A percentile compares a stretch with the other conserved stretches of the same genome.
Conservation (phyloP, 2,329 filamentous ascomycete genomes). For the Aureobasidium leucospermi region DNA sequence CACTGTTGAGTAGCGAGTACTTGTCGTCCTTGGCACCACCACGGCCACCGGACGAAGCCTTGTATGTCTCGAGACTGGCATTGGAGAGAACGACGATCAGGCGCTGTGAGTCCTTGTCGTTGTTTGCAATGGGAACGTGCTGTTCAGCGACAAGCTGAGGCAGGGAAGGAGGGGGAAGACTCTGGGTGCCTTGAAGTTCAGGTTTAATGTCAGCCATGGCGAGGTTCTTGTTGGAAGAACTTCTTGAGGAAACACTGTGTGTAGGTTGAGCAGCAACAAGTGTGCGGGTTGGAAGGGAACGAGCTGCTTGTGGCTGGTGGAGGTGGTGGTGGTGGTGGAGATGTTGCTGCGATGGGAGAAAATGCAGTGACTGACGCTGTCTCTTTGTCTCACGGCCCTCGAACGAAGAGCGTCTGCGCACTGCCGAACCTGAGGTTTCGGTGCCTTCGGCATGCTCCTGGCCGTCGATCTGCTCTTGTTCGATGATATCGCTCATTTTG, state of each 20-base stretch:
- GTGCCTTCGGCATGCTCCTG: constrained; percentile 9
- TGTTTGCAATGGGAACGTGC: constrained; percentile 71
- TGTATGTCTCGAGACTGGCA: constrained; percentile 96
- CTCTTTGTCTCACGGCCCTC: constrained; percentile 16
- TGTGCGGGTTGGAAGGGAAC: constrained; percentile 1
- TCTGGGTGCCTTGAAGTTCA: constrained; percentile 61
- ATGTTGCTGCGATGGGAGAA: constrained; percentile 4
- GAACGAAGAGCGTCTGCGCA: constrained; percentile 12
- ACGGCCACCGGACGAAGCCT: constrained; percentile 57
- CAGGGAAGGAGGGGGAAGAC: constrained; percentile 81
- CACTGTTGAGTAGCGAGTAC: constrained; percentile 95
- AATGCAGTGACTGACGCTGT: constrained; percentile 17
- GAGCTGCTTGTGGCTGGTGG: neutral
- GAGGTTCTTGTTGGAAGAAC: constrained; percentile 19
- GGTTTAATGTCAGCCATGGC: constrained; percentile 17
- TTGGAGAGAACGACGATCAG: constrained; percentile 95
- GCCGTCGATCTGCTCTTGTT: neutral
- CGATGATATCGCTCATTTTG: constrained; percentile 8
- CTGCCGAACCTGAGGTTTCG: neutral
- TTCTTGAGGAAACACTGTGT: constrained; percentile 8
- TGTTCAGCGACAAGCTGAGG: constrained; percentile 93
- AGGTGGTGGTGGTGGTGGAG: neutral
- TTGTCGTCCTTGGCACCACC: constrained; percentile 76
- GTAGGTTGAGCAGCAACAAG: constrained; percentile 15
- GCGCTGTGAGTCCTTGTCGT: constrained; percentile 84